These are phyloP conservation scores for Boechera divaricarpa DNA, from an alignment of 345 rosid species.

Conservation along the genomic window DNA sequence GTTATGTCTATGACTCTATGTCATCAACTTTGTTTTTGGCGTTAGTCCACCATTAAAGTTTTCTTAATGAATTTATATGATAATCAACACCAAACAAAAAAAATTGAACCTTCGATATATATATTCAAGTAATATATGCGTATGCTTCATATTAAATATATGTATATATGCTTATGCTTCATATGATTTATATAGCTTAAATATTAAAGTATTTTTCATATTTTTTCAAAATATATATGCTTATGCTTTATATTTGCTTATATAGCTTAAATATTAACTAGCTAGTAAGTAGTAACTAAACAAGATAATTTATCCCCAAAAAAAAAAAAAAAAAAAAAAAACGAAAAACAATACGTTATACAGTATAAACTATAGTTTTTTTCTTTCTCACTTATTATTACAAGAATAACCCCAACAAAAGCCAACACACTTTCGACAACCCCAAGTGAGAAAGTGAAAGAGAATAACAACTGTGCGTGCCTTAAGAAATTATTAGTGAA, in stretches of 20 bases:
- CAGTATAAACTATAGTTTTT: neutral
- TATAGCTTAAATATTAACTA: neutral
- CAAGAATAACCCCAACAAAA: slow-evolving; percentile 22
- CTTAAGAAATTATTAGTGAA: slow-evolving; percentile 3
- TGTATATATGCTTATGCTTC: neutral
- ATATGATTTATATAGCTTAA: neutral
- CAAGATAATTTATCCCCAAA: no score
- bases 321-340: no score
- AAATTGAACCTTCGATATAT: neutral
- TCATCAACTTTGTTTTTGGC: neutral
- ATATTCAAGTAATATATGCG: slow-evolving; percentile 9
- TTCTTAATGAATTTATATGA: neutral
- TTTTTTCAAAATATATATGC: neutral
- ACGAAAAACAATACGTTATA: no score
- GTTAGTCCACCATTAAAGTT: no score
- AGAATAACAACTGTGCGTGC: slow-evolving; percentile 13
- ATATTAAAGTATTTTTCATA: no score
- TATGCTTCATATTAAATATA: neutral
- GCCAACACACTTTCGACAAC: slow-evolving; percentile 28
- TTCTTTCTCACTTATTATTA: slow-evolving; percentile 6
- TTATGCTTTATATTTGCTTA: neutral
- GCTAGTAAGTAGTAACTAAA: neutral
- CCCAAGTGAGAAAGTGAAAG: slow-evolving; percentile 25
- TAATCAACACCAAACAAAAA: neutral
- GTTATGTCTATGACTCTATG: neutral